Base-by-base conservation (phyloP, 163 green algal species). In the Chlamydomonas reinhardtii region DNA sequence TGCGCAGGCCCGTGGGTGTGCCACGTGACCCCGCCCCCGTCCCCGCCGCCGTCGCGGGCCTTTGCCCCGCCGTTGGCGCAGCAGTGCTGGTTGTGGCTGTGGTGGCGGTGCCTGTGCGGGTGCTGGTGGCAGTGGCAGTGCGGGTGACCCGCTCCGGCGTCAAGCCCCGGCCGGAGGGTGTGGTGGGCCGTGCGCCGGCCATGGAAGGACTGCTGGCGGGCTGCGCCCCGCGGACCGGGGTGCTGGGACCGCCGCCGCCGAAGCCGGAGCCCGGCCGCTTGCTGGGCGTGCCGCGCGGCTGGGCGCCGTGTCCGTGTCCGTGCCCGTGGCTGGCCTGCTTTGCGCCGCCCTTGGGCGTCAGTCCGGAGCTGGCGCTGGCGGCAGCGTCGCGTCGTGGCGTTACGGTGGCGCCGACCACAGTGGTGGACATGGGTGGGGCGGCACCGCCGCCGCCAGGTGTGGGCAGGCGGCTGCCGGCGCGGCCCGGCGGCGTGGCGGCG, bases 331-430 rank as follows among this genome's bases (percentile, higher is more conserved):
- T 16, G 32, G 16, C 31, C 12, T 73, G 66, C n/a, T 37, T 73
- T 11, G 59, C 59, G 59, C 25, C 24, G 59, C 24, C 59, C 17
- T 66, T 29, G 48, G 48, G 48, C 48, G 48, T 56, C 48, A 56
- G 48, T 1, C 48, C 48, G 9, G 48, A 56, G 48, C 48, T 56
- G 48, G 12, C 14, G 59, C 59, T 29, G 59, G 9, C 31, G 15
- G 66, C 66, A 2, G 31, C 66, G 20, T 73, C 66, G 17, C 66
- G 66, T 8, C 66, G 66, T 0, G 66, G 48, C 32, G 43, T 71
- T 1, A 37, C 29, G 29, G 76, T 68, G 64, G 66, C 77, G 43
- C 65, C 77, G 11, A 76, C 64, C 14, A 76, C 77, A 34, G 76
- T 75, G 5, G 64, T 75, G 19, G 76, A 29, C 5, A 37, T n/a